These are phyloP conservation scores for Metrosideros polymorpha DNA, from an alignment of 441 rosid genomes.

Conservation along the genomic window DNA sequence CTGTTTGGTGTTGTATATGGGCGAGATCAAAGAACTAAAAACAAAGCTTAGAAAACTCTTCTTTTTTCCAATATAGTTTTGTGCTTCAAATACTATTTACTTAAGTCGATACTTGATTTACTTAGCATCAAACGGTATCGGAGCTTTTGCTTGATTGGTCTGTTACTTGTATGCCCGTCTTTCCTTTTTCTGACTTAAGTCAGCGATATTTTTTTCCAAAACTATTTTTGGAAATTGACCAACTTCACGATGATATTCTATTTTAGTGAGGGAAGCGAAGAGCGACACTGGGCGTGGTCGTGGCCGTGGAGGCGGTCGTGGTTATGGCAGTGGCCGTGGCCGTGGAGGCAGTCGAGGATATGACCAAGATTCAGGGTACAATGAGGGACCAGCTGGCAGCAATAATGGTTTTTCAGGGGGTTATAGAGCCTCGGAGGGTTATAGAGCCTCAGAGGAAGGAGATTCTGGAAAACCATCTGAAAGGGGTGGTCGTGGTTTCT, in stretches of 20 bases:
- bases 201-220: neutral
- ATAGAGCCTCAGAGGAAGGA: constrained; percentile 26
- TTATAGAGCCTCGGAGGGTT: constrained; percentile 18
- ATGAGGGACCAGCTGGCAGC: constrained; percentile 18
- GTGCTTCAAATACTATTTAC: neutral
- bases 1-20: neutral
- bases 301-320: constrained; percentile 8
- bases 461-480: constrained; percentile 57
- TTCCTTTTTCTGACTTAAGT: neutral
- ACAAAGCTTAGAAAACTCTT: neutral
- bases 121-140: neutral
- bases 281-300: constrained; percentile 2
- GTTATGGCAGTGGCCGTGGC: constrained; percentile 25
- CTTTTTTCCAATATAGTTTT: neutral
- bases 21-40: neutral
- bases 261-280: constrained; percentile 4
- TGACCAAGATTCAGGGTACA: constrained; percentile 43
- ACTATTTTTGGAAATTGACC: neutral
- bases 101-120: neutral
- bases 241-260: neutral
- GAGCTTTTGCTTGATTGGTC: neutral
- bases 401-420: constrained; percentile 49
- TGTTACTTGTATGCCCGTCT: neutral
- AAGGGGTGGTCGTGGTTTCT: constrained; percentile 54
- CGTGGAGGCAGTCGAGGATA: constrained; percentile 36